Percentiles rank a stretch among this genome's conserved stretches.
These are phyloP conservation scores for Aspergillus cavernicola DNA, from an alignment of 495 filamentous ascomycete genomes.

Conservation along the genomic window DNA sequence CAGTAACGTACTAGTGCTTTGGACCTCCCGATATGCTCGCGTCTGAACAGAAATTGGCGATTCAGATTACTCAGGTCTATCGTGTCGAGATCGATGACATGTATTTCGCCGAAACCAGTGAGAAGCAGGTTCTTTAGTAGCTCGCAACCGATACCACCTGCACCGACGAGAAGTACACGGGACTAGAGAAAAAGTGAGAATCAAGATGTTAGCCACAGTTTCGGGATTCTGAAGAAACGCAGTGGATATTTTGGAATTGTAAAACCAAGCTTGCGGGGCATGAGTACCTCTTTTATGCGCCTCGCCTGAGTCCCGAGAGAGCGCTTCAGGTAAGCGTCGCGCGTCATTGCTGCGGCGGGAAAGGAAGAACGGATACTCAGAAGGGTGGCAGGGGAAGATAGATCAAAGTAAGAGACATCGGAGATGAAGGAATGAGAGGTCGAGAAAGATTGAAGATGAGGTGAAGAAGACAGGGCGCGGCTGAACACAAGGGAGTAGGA, in stretches of 20 bases:
- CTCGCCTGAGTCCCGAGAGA: slow-evolving; percentile 59
- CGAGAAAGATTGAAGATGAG: background rate
- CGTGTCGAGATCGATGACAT: slow-evolving; percentile 96
- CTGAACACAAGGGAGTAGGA: slow-evolving; percentile 14
- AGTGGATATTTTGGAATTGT: background rate
- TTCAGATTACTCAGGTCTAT: slow-evolving; percentile 98
- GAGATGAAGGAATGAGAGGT: background rate
- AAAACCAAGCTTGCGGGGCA: background rate
- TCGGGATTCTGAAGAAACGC: background rate
- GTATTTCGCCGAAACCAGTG: slow-evolving; percentile 89
- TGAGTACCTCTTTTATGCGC: slow-evolving; percentile 61
- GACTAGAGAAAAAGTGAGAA: slow-evolving; percentile 50
- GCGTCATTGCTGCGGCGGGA: slow-evolving; percentile 39
- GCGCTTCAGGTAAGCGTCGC: slow-evolving; percentile 56
- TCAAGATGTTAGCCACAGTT: slow-evolving; percentile 15
- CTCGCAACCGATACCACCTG: slow-evolving; percentile 96
- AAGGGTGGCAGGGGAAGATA: background rate
- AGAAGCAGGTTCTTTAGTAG: slow-evolving; percentile 95
- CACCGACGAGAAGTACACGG: slow-evolving; percentile 89
- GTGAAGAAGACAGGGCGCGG: slow-evolving; percentile 1
- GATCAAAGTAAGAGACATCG: slow-evolving; percentile 17
- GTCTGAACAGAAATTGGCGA: slow-evolving; percentile 94
- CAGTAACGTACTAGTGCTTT: slow-evolving; percentile 75
- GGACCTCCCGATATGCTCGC: slow-evolving; percentile 96
- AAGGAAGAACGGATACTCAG: slow-evolving; percentile 5